phyloP scores from a whole-genome alignment of 2,329 filamentous ascomycete genomes.

The Neocatenulostroma microsporum region DNA sequence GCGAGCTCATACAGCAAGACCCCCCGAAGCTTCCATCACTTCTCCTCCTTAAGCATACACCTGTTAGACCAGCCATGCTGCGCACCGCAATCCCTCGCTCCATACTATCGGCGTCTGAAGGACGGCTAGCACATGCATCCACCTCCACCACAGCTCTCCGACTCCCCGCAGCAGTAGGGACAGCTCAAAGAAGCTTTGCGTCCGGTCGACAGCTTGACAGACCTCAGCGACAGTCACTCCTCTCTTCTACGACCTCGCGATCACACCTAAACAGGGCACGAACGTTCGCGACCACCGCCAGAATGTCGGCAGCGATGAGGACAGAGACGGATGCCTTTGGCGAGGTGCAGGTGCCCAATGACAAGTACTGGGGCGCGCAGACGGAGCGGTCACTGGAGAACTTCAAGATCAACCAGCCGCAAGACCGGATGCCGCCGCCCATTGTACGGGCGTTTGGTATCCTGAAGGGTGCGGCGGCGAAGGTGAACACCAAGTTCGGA shows the following conservation, averaged over 20 bases:
- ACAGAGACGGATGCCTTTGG: constrained; percentile 97
- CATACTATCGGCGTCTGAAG: not conserved
- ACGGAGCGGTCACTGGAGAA: constrained; percentile 93
- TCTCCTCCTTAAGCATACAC: not conserved
- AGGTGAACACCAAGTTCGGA: constrained; percentile 90
- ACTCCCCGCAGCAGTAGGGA: constrained; percentile 5
- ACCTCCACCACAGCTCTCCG: constrained; percentile 2
- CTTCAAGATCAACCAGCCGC: constrained; percentile 98
- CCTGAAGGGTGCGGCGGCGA: constrained; percentile 90
- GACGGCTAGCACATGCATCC: constrained; percentile 5
- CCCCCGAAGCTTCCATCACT: no score
- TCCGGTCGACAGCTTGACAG: not conserved
- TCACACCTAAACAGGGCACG: constrained; percentile 8
- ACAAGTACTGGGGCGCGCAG: constrained; percentile 99
- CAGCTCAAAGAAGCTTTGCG: constrained; percentile 6
- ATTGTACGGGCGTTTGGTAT: constrained; percentile 93
- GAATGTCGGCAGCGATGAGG: constrained; percentile 48
- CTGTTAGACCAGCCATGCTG: constrained; percentile 3
- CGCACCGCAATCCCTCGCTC: constrained; percentile 2
- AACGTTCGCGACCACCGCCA: constrained; percentile 27
- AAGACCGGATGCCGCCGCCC: constrained; percentile 94
- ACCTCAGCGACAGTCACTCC: not conserved
- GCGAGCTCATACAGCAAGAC: no score
- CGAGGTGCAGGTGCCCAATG: constrained; percentile 80
- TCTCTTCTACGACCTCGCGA: not conserved